Conservation (phyloP, 371 early-diverging fungal genomes). For the Apophysomyces elegans region DNA sequence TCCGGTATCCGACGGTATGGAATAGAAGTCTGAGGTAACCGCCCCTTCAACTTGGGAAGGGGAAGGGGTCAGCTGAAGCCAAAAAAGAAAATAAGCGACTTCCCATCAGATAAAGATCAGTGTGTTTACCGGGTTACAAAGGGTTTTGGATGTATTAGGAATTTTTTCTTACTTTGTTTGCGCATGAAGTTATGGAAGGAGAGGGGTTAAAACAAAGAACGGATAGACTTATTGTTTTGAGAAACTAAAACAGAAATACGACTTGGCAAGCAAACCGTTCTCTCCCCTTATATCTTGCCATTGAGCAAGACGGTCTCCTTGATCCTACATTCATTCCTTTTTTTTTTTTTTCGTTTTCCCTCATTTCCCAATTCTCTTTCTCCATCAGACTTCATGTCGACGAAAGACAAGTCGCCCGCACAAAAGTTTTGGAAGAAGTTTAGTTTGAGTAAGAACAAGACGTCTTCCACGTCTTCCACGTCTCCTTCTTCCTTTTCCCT, state of each 20-base stretch:
- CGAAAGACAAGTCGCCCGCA: conserved; percentile 28
- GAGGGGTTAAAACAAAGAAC: not conserved
- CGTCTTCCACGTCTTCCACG: conserved; percentile 9
- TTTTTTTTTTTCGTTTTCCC: conserved; percentile 11
- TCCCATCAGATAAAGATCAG: not conserved
- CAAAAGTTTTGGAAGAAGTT: conserved; percentile 50
- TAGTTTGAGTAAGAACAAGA: conserved; percentile 37
- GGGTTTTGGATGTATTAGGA: no score
- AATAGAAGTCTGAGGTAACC: no score
- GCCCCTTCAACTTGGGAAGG: not conserved
- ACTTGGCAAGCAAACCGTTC: conserved; percentile 8
- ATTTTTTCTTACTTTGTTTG: not conserved
- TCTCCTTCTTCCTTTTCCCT: conserved; percentile 11
- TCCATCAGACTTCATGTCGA: conserved; percentile 12
- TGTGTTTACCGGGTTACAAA: not conserved
- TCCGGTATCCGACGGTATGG: no score
- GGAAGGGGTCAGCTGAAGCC: not conserved
- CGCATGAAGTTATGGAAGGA: not conserved
- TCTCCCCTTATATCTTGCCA: conserved; percentile 9
- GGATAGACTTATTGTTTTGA: not conserved
- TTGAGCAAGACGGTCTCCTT: conserved; percentile 1
- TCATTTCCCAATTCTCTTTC: not conserved
- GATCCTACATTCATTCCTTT: conserved; percentile 14
- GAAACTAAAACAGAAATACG: not conserved
- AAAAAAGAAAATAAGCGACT: not conserved